Evolutionary conservation across 805 yeast genomes (phyloP).

Genomic region (Kazachstania kunashirensis): DNA sequence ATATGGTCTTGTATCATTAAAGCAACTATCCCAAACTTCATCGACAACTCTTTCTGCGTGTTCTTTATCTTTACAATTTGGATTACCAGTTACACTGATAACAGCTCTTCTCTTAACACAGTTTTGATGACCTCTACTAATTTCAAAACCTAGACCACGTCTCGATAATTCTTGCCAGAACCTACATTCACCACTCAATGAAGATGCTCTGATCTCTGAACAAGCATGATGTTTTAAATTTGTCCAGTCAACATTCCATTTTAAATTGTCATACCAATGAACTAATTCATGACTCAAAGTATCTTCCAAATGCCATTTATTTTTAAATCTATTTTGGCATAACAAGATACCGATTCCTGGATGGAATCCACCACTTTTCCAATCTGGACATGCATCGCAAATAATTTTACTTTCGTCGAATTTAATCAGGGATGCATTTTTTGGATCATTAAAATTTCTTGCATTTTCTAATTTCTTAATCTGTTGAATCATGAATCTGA

Average conservation of each 20-base stretch:
- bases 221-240: slow-evolving; percentile 92
- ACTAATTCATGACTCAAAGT: slow-evolving; percentile 86
- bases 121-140: slow-evolving; percentile 77
- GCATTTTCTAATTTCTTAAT: slow-evolving; percentile 48
- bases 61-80: slow-evolving; percentile 59
- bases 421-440: slow-evolving; percentile 4
- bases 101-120: slow-evolving; percentile 87
- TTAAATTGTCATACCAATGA: slow-evolving; percentile 84
- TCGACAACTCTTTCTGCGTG: slow-evolving; percentile 75
- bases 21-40: slow-evolving; percentile 87
- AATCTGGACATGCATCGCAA: slow-evolving; percentile 78
- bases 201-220: slow-evolving; percentile 88
- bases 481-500: slow-evolving; percentile 77
- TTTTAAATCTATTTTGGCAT: slow-evolving; percentile 72
- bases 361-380: slow-evolving; percentile 85
- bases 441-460: slow-evolving; percentile 9
- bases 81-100: slow-evolving; percentile 77
- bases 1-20: slow-evolving; percentile 90
- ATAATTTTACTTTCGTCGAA: slow-evolving; percentile 35
- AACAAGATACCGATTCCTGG: slow-evolving; percentile 80
- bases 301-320: slow-evolving; percentile 79
- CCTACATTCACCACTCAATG: slow-evolving; percentile 90
- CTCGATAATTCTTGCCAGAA: slow-evolving; percentile 70
- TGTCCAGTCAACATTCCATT: slow-evolving; percentile 79
- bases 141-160: slow-evolving; percentile 33